These are phyloP conservation scores for Hericium coralloides DNA, from an alignment of 768 basidiomycete species.

Conservation along the genomic window DNA sequence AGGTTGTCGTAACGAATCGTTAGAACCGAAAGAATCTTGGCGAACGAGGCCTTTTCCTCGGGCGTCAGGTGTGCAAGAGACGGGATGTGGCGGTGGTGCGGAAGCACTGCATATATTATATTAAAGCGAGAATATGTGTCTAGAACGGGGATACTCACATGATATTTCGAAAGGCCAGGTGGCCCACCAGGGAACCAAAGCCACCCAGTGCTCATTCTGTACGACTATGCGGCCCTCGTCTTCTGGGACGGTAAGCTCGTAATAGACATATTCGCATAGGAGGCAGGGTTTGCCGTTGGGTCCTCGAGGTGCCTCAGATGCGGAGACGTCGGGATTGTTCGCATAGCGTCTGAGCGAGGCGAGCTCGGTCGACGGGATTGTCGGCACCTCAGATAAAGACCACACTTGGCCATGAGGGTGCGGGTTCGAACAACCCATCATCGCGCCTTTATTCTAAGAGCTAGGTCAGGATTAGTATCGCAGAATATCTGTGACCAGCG, in stretches of 20 bases:
- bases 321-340: slow-evolving; percentile 23
- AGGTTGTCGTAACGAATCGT: slow-evolving; percentile 71
- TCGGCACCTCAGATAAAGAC: slow-evolving; percentile 68
- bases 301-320: slow-evolving; percentile 44
- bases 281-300: slow-evolving; percentile 54
- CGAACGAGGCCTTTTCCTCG: slow-evolving; percentile 56
- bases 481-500: background rate
- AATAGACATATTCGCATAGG: slow-evolving; percentile 70
- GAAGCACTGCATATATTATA: slow-evolving; percentile 43
- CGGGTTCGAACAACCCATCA: slow-evolving; percentile 94
- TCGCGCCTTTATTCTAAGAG: slow-evolving; percentile 78
- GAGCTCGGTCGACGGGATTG: slow-evolving; percentile 61
- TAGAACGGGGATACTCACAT: slow-evolving; percentile 29
- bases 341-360: slow-evolving; percentile 44
- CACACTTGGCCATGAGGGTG: slow-evolving; percentile 92
- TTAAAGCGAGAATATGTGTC: background rate
- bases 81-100: slow-evolving; percentile 70
- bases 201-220: slow-evolving; percentile 70
- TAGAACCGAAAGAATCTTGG: slow-evolving; percentile 54
- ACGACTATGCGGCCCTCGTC: slow-evolving; percentile 55
- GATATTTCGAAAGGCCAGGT: slow-evolving; percentile 88
- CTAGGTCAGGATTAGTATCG: slow-evolving; percentile 11
- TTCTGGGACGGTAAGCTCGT: slow-evolving; percentile 40
- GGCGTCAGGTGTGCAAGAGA: slow-evolving; percentile 52
- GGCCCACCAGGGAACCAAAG: slow-evolving; percentile 92